Evolutionary conservation across 2,329 filamentous ascomycete species (phyloP), one percentile per base, ranked within the genome.

Genomic region (Colletotrichum agaves): DNA sequence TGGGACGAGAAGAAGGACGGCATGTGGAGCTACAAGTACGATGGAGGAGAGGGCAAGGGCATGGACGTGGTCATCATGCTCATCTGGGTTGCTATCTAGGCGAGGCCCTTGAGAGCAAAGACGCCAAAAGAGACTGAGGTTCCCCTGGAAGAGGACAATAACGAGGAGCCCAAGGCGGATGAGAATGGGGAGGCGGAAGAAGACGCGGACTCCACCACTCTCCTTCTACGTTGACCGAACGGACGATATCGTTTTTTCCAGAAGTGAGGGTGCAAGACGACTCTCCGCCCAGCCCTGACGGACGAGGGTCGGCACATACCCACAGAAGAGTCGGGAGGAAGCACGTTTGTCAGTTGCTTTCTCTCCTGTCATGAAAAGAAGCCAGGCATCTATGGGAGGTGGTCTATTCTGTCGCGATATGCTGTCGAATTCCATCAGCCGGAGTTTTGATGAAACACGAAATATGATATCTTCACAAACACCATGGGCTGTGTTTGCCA

Each of bases 1-100:
- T 96, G 93, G 93, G 93, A 96, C 80, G 92, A 94, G 82, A 93
- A 94, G 83, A 93, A 91, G 80, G 92, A 96, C 76, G 93, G 93
- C 73, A 94, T 94, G 87, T 96, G 91, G 91, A 93, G 89, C 74
- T 94, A 91, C 84, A 96, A 96, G 84, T 95, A 90, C 78, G 91
- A 94, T 74, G 87, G 87, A 65, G 87, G 87, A 68, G 87, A 90
- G 78, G 81, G 79, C 74, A 90, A 90, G 82, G 89, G 89, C 41
- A 83, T 92, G 79, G 89, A 92, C 73, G 87, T 91, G 57, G 88
- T 92, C 63, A 84, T 92, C 74, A 90, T 89, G 82, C 83, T 92
- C 73, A 92, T 94, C 77, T 96, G 93, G 93, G 88, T 96, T 72
- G 89, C 87, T 55, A 84, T 92, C 73, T 91, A 68, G 43, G 23